Percentiles rank a stretch among this genome's conserved stretches.
Conservation (phyloP, 768 basidiomycete species). For the Suillus weaverae region DNA sequence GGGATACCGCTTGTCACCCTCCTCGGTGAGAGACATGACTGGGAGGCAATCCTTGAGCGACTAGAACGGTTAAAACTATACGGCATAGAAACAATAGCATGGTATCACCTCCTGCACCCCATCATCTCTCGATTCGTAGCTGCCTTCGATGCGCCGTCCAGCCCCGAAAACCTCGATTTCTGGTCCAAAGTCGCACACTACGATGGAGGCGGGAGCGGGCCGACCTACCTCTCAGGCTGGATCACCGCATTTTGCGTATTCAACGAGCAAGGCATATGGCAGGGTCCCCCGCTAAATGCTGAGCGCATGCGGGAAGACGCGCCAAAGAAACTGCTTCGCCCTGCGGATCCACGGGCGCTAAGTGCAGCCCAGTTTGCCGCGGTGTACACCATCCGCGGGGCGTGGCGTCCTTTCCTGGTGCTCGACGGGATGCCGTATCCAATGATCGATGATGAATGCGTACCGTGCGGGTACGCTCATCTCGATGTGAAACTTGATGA, state of each 20-base stretch:
- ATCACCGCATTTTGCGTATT: conserved; percentile 40
- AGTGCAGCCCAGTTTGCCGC: conserved; percentile 30
- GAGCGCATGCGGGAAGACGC: conserved; percentile 32
- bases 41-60: conserved; percentile 18
- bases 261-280: conserved; percentile 34
- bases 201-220: conserved; percentile 26
- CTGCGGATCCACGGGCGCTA: conserved; percentile 27
- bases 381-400: conserved; percentile 27
- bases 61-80: conserved; percentile 24
- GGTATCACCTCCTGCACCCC: conserved; percentile 28
- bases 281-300: conserved; percentile 32
- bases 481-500: conserved; percentile 33
- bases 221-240: conserved; percentile 39
- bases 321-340: conserved; percentile 33
- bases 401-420: conserved; percentile 21
- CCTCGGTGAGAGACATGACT: conserved; percentile 23
- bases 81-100: conserved; percentile 15
- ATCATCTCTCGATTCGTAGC: conserved; percentile 27
- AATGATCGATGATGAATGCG: conserved; percentile 25
- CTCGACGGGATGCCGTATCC: conserved; percentile 34
- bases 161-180: conserved; percentile 34
- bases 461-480: conserved; percentile 32
- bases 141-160: conserved; percentile 27
- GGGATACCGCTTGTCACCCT: conserved; percentile 22
- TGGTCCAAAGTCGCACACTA: conserved; percentile 38